Evolutionary conservation across 495 filamentous ascomycete genomes (phyloP).

Genomic region (Talaromyces trachyspermus): DNA sequence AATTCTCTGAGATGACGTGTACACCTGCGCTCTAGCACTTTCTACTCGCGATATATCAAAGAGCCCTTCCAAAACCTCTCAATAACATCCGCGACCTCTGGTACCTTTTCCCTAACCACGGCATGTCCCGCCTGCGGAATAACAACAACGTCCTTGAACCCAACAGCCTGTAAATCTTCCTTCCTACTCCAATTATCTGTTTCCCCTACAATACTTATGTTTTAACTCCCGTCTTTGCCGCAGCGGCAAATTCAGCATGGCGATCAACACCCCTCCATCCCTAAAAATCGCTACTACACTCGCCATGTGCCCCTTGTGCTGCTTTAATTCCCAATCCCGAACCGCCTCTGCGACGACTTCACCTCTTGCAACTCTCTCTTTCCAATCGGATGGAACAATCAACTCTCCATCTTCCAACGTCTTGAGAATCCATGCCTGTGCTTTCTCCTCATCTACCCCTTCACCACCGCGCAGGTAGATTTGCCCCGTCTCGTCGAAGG

Average conservation of each 20-base stretch:
- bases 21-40: too few relatives aligned
- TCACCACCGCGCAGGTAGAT: slow-evolving; percentile 22
- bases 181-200: slow-evolving; percentile 29
- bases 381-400: slow-evolving; percentile 33
- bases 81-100: slow-evolving; percentile 24
- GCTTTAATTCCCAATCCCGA: slow-evolving; percentile 33
- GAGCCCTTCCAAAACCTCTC: slow-evolving; percentile 23
- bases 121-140: slow-evolving; percentile 30
- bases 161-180: slow-evolving; percentile 24
- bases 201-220: slow-evolving; percentile 32
- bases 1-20: too few relatives aligned
- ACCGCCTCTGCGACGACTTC: slow-evolving; percentile 40
- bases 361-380: slow-evolving; percentile 30
- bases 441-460: slow-evolving; percentile 21
- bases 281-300: slow-evolving; percentile 36
- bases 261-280: slow-evolving; percentile 32
- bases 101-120: slow-evolving; percentile 27
- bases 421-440: slow-evolving; percentile 24
- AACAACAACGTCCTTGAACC: slow-evolving; percentile 28
- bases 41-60: too few relatives aligned
- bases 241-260: slow-evolving; percentile 27
- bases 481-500: slow-evolving; percentile 16
- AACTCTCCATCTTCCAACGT: slow-evolving; percentile 30
- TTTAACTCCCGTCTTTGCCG: slow-evolving; percentile 19
- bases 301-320: slow-evolving; percentile 34